Conservation (phyloP, 495 filamentous ascomycete species). For the Tuber umbilicatum region DNA sequence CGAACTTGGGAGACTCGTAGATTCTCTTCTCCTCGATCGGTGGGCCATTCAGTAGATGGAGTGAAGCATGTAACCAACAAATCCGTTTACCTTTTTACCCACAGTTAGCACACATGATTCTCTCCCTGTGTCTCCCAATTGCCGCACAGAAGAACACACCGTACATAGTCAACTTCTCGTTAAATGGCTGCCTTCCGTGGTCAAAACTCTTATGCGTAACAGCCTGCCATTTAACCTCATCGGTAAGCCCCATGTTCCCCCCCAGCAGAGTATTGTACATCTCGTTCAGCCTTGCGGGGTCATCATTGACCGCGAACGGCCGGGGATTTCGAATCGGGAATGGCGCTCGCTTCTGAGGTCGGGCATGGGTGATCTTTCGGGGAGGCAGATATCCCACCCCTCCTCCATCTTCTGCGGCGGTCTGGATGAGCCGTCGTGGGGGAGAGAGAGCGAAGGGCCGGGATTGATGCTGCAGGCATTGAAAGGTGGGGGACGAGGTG, state of each 20-base stretch:
- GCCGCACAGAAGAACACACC: conserved; percentile 53
- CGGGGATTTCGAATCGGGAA: conserved; percentile 18
- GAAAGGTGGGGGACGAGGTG: neutral
- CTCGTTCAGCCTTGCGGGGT: conserved; percentile 62
- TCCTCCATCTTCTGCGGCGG: neutral
- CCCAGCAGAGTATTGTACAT: conserved; percentile 71
- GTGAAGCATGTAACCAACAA: conserved; percentile 66
- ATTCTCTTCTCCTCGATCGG: conserved; percentile 9
- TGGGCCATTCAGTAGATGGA: conserved; percentile 55
- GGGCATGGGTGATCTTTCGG: conserved; percentile 4
- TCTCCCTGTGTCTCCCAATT: conserved; percentile 5
- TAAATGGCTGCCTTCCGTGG: conserved; percentile 86
- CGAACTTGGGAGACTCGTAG: neutral
- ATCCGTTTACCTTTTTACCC: conserved; percentile 64
- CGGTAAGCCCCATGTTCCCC: conserved; percentile 59
- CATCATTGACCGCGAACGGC: conserved; percentile 57
- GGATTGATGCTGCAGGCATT: neutral
- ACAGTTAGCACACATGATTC: conserved; percentile 20
- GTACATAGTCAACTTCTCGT: conserved; percentile 83
- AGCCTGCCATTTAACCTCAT: conserved; percentile 93
- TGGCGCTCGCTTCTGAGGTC: conserved; percentile 18
- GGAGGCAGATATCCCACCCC: neutral
- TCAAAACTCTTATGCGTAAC: conserved; percentile 99
- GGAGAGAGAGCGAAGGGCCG: neutral
- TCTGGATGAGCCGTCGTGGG: neutral